Conservation (phyloP, 2,329 filamentous ascomycete genomes). For the Graphiopsis chlorocephala region DNA sequence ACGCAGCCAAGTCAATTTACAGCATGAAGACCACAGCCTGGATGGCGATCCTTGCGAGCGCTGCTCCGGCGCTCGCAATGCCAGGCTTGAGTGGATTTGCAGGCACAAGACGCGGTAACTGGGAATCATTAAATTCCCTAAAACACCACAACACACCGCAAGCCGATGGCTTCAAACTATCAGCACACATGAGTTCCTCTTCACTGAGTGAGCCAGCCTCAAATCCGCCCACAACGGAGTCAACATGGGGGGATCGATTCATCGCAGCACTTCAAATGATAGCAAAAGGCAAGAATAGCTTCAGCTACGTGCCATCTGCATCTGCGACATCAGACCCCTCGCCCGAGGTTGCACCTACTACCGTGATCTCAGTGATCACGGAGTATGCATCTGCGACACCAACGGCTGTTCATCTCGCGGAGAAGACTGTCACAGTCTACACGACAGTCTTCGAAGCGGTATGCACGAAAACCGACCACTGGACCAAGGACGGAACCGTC, state of each 20-base stretch:
- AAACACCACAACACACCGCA: constrained; percentile 9
- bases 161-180: constrained; percentile 10
- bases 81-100: constrained; percentile 16
- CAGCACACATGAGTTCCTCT: constrained; percentile 11
- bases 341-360: constrained; percentile 14
- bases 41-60: constrained; percentile 14
- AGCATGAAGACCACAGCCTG: constrained; percentile 15
- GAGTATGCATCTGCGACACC: constrained; percentile 16
- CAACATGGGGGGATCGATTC: constrained; percentile 14
- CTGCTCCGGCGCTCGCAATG: constrained; percentile 16
- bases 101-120: constrained; percentile 16
- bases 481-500: constrained; percentile 2
- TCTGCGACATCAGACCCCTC: constrained; percentile 9
- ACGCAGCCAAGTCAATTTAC: constrained; percentile 14
- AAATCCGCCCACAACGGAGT: constrained; percentile 16
- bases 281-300: constrained; percentile 4
- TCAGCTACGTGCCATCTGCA: constrained; percentile 2
- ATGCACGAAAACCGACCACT: constrained; percentile 7
- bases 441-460: constrained; percentile 6
- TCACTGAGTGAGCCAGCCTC: constrained; percentile 17
- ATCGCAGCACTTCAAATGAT: constrained; percentile 8
- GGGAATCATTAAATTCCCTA: constrained; percentile 4
- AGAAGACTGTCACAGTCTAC: constrained; percentile 14
- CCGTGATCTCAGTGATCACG: constrained; percentile 11
- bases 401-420: constrained; percentile 11